Evolutionary conservation across 352 stramenopile species (phyloP).

Genomic region (Phytophthora aleatoria): DNA sequence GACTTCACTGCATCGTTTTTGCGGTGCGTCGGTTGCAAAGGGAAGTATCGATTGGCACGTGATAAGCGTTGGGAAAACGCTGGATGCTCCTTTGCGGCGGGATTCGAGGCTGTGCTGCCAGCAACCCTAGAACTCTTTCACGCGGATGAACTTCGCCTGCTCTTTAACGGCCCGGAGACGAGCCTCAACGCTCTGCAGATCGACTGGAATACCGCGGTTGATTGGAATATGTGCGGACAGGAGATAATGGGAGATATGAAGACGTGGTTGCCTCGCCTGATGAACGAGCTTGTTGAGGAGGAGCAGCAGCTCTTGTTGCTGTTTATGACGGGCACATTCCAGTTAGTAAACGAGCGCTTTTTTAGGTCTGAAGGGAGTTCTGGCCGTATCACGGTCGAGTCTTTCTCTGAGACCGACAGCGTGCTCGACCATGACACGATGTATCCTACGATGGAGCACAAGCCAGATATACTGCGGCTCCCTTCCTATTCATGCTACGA

Average conservation of each 20-base stretch:
- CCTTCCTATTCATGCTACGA: constrained; percentile 62
- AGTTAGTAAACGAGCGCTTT: constrained; percentile 49
- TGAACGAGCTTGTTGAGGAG: constrained; percentile 60
- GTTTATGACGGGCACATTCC: constrained; percentile 55
- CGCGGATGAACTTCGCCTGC: constrained; percentile 54
- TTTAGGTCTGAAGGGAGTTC: constrained; percentile 30
- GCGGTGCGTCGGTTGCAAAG: constrained; percentile 37
- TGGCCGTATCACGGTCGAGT: constrained; percentile 27
- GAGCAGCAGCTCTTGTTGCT: constrained; percentile 65
- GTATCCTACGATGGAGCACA: constrained; percentile 47
- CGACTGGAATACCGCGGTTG: constrained; percentile 43
- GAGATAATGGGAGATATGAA: constrained; percentile 25
- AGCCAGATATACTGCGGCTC: constrained; percentile 44
- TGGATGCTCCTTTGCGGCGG: constrained; percentile 47
- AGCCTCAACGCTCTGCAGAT: constrained; percentile 43
- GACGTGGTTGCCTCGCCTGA: constrained; percentile 52
- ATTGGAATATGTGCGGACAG: constrained; percentile 36
- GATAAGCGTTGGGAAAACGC: constrained; percentile 32
- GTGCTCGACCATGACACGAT: constrained; percentile 30
- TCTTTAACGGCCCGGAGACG: constrained; percentile 47
- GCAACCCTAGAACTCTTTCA: constrained; percentile 54
- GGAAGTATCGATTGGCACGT: constrained; percentile 21
- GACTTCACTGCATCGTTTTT: constrained; percentile 66
- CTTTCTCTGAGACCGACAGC: constrained; percentile 17
- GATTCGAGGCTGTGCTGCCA: constrained; percentile 64